Evolutionary conservation across 1,284 basidiomycete genomes (phyloP).

Genomic region (Coriolopsis trogii): DNA sequence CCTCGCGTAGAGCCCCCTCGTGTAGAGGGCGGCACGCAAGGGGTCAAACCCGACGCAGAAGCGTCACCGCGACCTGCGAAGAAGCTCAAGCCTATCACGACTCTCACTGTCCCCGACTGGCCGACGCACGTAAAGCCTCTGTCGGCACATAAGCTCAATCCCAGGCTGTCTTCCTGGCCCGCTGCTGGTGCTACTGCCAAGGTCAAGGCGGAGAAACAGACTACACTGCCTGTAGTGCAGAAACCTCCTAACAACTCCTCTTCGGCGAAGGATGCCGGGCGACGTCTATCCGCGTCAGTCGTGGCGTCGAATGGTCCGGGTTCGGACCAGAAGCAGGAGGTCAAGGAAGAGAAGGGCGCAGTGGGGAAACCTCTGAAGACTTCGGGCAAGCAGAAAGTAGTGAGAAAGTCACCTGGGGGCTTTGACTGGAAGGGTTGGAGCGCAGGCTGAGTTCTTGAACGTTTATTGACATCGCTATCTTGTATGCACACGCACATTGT

Average conservation of each 20-base stretch:
- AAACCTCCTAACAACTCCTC: neutral
- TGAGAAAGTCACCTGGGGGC: neutral
- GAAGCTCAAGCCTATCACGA: constrained; percentile 21
- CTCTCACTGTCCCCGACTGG: constrained; percentile 15
- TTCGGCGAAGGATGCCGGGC: neutral
- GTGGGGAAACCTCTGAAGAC: constrained; percentile 6
- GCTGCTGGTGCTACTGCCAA: neutral
- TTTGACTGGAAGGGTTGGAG: constrained; percentile 28
- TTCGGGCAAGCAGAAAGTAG: neutral
- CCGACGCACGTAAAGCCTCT: constrained; percentile 14
- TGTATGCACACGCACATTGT: neutral
- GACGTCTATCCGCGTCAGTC: constrained; percentile 11
- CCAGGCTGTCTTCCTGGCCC: neutral
- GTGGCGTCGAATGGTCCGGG: neutral
- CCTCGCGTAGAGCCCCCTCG: no score
- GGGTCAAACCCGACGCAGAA: neutral
- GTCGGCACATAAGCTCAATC: constrained; percentile 14
- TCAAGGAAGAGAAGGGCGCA: neutral
- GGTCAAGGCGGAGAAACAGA: constrained; percentile 8
- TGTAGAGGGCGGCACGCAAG: no score
- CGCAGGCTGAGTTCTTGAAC: neutral
- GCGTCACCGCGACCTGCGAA: constrained; percentile 9
- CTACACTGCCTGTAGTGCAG: constrained; percentile 5
- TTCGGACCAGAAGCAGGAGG: neutral
- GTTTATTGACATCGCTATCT: neutral